Evolutionary conservation across 345 rosid genomes (phyloP).

Genomic region (Eucalyptus cloeziana): DNA sequence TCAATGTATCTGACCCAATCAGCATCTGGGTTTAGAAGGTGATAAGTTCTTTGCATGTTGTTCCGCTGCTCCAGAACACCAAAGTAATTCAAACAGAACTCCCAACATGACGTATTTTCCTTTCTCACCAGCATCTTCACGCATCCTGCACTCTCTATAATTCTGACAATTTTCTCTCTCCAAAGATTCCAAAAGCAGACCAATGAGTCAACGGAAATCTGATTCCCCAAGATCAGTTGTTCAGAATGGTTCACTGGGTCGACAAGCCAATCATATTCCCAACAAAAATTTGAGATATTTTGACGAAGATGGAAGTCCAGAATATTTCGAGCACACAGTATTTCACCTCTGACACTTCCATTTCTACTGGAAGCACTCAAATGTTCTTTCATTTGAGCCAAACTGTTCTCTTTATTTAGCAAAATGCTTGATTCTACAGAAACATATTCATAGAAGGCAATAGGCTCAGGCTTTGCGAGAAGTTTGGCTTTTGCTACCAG

Average conservation of each 20-base stretch:
- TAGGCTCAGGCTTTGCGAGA: not conserved
- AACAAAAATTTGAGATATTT: conserved; percentile 2
- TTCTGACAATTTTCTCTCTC: conserved; percentile 13
- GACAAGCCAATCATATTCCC: conserved; percentile 9
- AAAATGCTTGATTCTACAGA: no score
- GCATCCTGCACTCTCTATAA: conserved; percentile 1
- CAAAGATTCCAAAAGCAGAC: conserved; percentile 31
- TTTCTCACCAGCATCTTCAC: not conserved
- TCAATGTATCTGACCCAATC: conserved; percentile 13
- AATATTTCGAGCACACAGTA: conserved; percentile 20
- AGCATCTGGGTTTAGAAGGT: conserved; percentile 14
- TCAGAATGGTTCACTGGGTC: conserved; percentile 4
- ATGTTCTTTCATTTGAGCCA: conserved; percentile 6
- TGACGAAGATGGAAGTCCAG: conserved; percentile 13
- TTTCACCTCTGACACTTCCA: conserved; percentile 15
- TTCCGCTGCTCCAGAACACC: conserved; percentile 15
- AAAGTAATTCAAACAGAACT: conserved; percentile 34
- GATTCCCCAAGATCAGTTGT: not conserved
- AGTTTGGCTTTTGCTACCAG: conserved; percentile 22
- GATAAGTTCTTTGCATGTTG: not conserved
- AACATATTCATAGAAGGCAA: no score
- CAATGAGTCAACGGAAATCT: conserved; percentile 15
- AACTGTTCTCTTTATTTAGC: not conserved
- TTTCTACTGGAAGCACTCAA: conserved; percentile 9
- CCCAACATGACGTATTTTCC: not conserved